These are phyloP conservation scores for Hypholoma sublateritium DNA, from an alignment of 768 basidiomycete species.

Conservation along the genomic window DNA sequence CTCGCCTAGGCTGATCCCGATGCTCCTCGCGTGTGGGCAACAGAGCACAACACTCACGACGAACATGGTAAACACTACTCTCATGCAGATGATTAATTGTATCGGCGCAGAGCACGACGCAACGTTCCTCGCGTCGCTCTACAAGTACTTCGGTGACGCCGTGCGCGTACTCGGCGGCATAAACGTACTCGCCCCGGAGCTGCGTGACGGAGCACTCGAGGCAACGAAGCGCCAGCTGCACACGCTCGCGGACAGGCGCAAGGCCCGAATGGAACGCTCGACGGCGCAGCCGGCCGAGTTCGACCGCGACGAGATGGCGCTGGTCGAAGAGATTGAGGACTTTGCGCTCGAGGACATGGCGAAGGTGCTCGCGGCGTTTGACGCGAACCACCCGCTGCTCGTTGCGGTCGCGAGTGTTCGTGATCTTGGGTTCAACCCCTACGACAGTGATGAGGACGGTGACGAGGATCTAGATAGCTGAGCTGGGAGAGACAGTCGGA, in stretches of 20 bases:
- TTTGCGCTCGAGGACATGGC: conserved; percentile 81
- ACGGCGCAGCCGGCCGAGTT: conserved; percentile 22
- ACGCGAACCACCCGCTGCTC: conserved; percentile 60
- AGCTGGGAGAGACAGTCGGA: no score
- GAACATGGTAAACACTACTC: conserved; percentile 67
- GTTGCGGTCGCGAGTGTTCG: conserved; percentile 72
- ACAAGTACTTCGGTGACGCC: conserved; percentile 66
- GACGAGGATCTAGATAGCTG: no score
- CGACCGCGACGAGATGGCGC: conserved; percentile 67
- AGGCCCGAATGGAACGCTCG: conserved; percentile 40
- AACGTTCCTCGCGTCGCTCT: conserved; percentile 76
- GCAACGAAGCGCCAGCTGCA: conserved; percentile 75
- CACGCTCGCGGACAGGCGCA: conserved; percentile 65
- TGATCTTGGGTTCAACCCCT: conserved; percentile 59
- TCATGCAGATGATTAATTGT: conserved; percentile 62
- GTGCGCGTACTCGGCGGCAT: conserved; percentile 60
- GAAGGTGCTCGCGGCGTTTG: conserved; percentile 56
- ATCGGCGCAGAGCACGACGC: conserved; percentile 70
- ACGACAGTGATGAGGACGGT: conserved; percentile 46
- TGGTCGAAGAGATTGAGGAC: conserved; percentile 82
- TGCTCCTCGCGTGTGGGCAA: conserved; percentile 70
- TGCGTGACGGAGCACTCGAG: conserved; percentile 56
- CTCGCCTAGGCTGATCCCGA: conserved; percentile 60
- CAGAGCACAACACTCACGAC: conserved; percentile 60
- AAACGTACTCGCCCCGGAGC: conserved; percentile 49